Evolutionary conservation across 331 rosid genomes (phyloP).

Genomic region (Cydonia oblonga): DNA sequence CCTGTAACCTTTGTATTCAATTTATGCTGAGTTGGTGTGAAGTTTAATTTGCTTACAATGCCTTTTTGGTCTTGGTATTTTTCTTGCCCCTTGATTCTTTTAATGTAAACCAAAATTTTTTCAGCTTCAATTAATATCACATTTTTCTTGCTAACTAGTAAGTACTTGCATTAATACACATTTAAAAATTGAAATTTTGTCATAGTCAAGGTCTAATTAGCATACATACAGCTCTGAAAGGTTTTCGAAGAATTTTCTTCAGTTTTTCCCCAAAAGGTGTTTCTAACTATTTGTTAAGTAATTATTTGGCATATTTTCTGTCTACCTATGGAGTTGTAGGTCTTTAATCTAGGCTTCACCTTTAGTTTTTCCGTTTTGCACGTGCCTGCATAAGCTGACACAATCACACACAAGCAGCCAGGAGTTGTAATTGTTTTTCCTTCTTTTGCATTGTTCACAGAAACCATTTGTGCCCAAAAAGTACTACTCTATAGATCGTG

Average conservation of each 20-base stretch:
- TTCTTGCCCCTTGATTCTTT: neutral
- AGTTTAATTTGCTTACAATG: neutral
- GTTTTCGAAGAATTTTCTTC: neutral
- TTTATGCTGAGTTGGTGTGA: neutral
- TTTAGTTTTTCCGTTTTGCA: neutral
- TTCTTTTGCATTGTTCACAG: constrained; percentile 28
- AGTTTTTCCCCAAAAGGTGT: neutral
- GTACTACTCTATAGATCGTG: constrained; percentile 93
- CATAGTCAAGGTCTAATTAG: neutral
- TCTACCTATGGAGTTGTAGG: neutral
- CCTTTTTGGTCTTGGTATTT: neutral
- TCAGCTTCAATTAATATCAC: neutral
- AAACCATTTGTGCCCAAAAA: constrained; percentile 78
- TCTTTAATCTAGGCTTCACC: neutral
- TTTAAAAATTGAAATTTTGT: neutral
- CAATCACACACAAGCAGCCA: neutral
- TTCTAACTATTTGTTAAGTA: neutral
- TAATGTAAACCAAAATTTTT: neutral
- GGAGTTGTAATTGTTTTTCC: neutral
- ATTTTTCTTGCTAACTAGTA: neutral
- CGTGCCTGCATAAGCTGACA: neutral
- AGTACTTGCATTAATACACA: neutral
- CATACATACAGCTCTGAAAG: neutral
- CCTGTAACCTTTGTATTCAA: neutral
- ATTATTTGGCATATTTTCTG: neutral